phyloP scores from a whole-genome alignment of 108 stramenopile genomes.

The Schizochytrium sp. region DNA sequence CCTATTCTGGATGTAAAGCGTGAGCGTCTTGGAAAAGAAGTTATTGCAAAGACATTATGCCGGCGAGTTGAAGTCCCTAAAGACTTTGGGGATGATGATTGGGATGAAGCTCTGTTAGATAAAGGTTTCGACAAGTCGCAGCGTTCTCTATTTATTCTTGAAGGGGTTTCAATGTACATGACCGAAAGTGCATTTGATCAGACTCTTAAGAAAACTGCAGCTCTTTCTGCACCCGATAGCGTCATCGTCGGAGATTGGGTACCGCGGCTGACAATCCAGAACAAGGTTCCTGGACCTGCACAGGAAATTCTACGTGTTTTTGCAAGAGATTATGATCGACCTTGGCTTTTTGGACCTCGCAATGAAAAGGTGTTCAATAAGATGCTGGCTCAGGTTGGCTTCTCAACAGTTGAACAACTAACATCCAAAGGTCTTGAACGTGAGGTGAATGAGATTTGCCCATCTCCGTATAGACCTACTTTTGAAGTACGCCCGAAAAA shows the following conservation, averaged over 20 bases:
- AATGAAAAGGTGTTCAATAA: not conserved
- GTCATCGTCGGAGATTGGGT: not conserved
- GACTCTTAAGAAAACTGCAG: not conserved
- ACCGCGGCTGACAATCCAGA: not conserved
- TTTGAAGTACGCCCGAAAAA: too few relatives aligned
- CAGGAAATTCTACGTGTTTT: not conserved
- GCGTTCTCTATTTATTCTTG: slow-evolving; percentile 5
- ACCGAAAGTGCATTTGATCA: not conserved
- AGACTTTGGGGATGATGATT: not conserved
- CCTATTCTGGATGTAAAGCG: not conserved
- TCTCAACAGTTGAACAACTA: slow-evolving; percentile 13
- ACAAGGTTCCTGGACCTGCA: not conserved
- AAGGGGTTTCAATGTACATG: not conserved
- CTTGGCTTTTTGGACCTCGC: not conserved
- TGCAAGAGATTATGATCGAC: not conserved
- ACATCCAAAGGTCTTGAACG: not conserved
- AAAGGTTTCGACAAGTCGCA: not conserved
- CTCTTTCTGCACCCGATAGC: slow-evolving; percentile 5
- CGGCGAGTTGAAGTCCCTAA: not conserved
- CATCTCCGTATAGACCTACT: too few relatives aligned
- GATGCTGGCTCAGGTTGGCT: not conserved
- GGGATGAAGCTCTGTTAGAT: not conserved
- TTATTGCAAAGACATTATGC: not conserved
- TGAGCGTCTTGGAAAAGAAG: not conserved
- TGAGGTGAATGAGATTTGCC: not conserved